phyloP scores from a whole-genome alignment of 2,329 filamentous ascomycete species.

The Iodosphaeria phyllophila region DNA sequence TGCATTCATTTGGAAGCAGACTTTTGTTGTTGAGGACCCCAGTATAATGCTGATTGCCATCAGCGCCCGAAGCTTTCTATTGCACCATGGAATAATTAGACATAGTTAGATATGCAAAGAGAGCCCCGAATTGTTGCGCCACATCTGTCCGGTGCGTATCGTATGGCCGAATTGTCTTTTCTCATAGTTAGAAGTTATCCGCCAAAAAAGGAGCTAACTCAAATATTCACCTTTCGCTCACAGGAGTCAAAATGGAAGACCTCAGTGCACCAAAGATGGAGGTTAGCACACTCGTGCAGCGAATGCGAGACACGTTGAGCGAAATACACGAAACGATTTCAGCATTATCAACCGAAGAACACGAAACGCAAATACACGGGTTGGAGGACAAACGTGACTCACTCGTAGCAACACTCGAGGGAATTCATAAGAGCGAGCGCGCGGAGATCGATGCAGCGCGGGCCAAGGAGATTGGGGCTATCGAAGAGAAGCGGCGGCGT shows the following conservation, averaged over 20 bases:
- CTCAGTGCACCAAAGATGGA: conserved; percentile 9
- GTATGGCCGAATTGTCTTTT: background rate
- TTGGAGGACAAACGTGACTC: conserved; percentile 19
- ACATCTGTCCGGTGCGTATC: background rate
- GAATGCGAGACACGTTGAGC: conserved; percentile 23
- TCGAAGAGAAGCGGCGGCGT: conserved; percentile 16
- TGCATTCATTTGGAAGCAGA: too few relatives aligned
- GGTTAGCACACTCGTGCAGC: conserved; percentile 19
- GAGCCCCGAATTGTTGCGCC: background rate
- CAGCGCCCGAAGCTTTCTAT: too few relatives aligned
- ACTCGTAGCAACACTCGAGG: conserved; percentile 13
- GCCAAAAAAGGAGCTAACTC: background rate
- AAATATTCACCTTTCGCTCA: background rate
- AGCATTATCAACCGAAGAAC: conserved; percentile 13
- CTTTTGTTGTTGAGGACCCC: too few relatives aligned
- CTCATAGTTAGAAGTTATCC: background rate
- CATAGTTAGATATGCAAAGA: conserved; percentile 1
- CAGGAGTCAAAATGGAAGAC: background rate
- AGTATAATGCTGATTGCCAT: too few relatives aligned
- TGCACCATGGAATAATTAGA: too few relatives aligned
- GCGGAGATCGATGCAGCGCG: conserved; percentile 12
- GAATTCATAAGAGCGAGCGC: conserved; percentile 14
- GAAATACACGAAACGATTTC: conserved; percentile 19
- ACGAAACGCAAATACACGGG: conserved; percentile 18
- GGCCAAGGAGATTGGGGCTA: conserved; percentile 12